A percentile compares a stretch with the other conserved stretches of the same genome.
Conservation (phyloP, 805 yeast species). For the Starmerella scarabaei region DNA sequence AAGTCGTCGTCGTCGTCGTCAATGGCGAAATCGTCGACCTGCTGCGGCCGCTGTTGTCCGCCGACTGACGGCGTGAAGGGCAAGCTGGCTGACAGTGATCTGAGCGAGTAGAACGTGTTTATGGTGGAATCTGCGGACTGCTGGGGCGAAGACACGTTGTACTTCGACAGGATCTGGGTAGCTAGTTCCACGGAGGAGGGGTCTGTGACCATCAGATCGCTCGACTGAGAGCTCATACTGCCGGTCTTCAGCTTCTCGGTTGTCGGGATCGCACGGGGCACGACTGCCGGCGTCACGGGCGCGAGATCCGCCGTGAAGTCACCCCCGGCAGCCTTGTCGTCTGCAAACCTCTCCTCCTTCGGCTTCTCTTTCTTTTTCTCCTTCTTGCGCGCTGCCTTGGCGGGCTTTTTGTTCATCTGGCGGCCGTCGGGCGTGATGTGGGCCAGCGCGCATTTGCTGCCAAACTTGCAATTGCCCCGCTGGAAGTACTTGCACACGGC, state of each 20-base stretch:
- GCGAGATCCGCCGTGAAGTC: not conserved
- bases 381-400: slow-evolving; percentile 7
- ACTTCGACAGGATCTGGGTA: slow-evolving; percentile 13
- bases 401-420: slow-evolving; percentile 40
- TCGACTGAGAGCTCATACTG: not conserved
- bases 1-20: slow-evolving; percentile 29
- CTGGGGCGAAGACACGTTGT: not conserved
- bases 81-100: not conserved
- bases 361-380: not conserved
- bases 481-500: slow-evolving; percentile 84
- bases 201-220: not conserved
- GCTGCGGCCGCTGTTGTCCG: not conserved
- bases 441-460: slow-evolving; percentile 85
- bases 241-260: not conserved
- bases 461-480: slow-evolving; percentile 94
- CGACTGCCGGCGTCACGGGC: not conserved
- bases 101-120: not conserved
- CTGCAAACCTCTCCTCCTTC: not conserved
- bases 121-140: not conserved
- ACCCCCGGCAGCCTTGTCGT: not conserved
- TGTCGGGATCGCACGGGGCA: not conserved
- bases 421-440: slow-evolving; percentile 83
- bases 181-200: slow-evolving; percentile 12
- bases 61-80: not conserved
- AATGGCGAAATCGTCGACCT: slow-evolving; percentile 27